Evolutionary conservation across 371 early-diverging fungal species (phyloP), one percentile per base, ranked within the genome.

Genomic region (Mucor lusitanicus): DNA sequence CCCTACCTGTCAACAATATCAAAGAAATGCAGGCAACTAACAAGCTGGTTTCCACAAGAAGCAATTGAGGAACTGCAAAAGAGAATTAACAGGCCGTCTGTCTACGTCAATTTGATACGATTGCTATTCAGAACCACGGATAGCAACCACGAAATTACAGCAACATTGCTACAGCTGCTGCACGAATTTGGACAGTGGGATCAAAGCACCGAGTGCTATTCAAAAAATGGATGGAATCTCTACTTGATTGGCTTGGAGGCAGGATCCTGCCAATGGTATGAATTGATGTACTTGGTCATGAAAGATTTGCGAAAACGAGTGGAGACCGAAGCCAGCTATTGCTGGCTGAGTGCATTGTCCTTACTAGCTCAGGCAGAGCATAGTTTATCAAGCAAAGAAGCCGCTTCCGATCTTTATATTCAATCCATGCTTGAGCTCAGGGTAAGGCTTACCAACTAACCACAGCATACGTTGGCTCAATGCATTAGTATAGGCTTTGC

Each of bases 171-270:
- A 17, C 21, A 23, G 0, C 32, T 70, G 4, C 13, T 77, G 19
- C 48, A 61, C 15, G 32, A 59, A 9, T 78, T 75, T 68, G 83
- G 79, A 9, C 32, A 35, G 9, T 80, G 78, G 78, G 57, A 77
- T 21, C 40, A 64, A 6, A 8, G 17, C 1, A 59, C 30, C 1
- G 35, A 64, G 17, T 40, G n/a, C 0, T 77, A 69, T 59, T 63
- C 54, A 19, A 56, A 23, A 7, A 76, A 78, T 61, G 71, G 69
- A 6, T 78, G 79, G 77, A 56, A 76, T 15, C 23, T 82, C 0
- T 82, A 78, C 61, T 32, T 70, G 5, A 72, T 80, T 25, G 78
- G 73, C 12, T 65, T 62, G n/a, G 78, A 76, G 39, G 83, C 83
- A 3, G 80, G 79, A 1, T 46, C 42, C 8, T 70, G 69, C 37